These are phyloP conservation scores for Prunus mira DNA, from an alignment of 306 rosid species.

Conservation along the genomic window DNA sequence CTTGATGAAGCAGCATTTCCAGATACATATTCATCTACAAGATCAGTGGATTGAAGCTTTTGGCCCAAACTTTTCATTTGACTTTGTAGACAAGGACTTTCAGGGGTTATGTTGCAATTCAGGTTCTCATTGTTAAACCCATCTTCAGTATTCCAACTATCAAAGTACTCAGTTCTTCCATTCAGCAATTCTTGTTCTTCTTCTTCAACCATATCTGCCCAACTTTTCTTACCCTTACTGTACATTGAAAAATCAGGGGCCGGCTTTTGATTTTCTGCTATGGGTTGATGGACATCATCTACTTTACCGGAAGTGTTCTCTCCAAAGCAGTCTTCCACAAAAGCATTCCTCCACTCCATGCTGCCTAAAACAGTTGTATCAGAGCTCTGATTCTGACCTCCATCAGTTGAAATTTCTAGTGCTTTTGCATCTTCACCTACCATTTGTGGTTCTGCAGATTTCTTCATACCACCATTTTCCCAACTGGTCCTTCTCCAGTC, in stretches of 20 bases:
- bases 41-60: slow-evolving; percentile 34
- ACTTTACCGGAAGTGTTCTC: slow-evolving; percentile 13
- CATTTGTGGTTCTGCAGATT: slow-evolving; percentile 24
- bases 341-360: not conserved
- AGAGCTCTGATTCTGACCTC: slow-evolving; percentile 20
- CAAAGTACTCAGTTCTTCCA: slow-evolving; percentile 21
- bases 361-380: slow-evolving; percentile 2
- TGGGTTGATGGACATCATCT: not conserved
- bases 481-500: slow-evolving; percentile 12
- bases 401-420: not conserved
- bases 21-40: slow-evolving; percentile 28
- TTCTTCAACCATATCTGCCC: slow-evolving; percentile 97
- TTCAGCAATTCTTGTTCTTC: slow-evolving; percentile 40
- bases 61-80: slow-evolving; percentile 34
- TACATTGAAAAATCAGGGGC: slow-evolving; percentile 19
- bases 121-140: slow-evolving; percentile 54
- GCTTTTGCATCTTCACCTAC: slow-evolving; percentile 22
- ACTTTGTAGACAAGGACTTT: slow-evolving; percentile 29
- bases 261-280: slow-evolving; percentile 22
- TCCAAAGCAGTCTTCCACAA: slow-evolving; percentile 13
- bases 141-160: slow-evolving; percentile 21
- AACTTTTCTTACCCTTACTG: slow-evolving; percentile 54
- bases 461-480: slow-evolving; percentile 22
- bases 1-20: slow-evolving; percentile 34
- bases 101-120: slow-evolving; percentile 48